Evolutionary conservation across 257 asterid species (phyloP).

Genomic region (Rhazya stricta): DNA sequence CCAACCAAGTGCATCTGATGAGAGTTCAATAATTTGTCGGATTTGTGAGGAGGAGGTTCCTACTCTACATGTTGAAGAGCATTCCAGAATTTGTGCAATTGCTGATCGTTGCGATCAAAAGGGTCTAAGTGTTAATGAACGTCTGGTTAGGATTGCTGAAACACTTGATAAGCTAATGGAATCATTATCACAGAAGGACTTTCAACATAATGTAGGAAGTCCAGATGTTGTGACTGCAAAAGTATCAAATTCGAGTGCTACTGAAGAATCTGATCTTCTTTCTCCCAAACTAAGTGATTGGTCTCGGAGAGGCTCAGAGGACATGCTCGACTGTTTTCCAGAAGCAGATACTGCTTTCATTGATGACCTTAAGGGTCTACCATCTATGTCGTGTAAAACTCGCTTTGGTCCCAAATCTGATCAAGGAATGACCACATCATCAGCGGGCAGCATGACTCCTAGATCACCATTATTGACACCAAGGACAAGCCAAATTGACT

Average conservation of each 20-base stretch:
- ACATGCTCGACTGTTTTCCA: constrained; percentile 84
- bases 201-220: constrained; percentile 60
- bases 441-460: constrained; percentile 99
- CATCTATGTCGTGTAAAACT: constrained; percentile 82
- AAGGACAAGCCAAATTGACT: constrained; percentile 70
- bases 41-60: constrained; percentile 99
- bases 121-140: constrained; percentile 89
- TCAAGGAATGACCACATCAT: constrained; percentile 96
- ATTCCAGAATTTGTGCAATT: constrained; percentile 90
- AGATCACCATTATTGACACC: constrained; percentile 94
- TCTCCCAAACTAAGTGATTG: constrained; percentile 96
- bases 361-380: constrained; percentile 82
- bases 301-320: constrained; percentile 98
- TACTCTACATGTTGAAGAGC: constrained; percentile 95
- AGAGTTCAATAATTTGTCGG: constrained; percentile 92
- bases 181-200: constrained; percentile 65
- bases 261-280: constrained; percentile 82
- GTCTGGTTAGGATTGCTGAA: constrained; percentile 71
- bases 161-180: constrained; percentile 93
- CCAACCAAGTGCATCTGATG: constrained; percentile 70
- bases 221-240: constrained; percentile 64
- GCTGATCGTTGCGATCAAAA: constrained; percentile 96
- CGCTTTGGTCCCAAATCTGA: constrained; percentile 96
- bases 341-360: constrained; percentile 68
- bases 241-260: constrained; percentile 72